Evolutionary conservation across 2,329 filamentous ascomycete species (phyloP).

Genomic region (Microdochium trichocladiopsis): DNA sequence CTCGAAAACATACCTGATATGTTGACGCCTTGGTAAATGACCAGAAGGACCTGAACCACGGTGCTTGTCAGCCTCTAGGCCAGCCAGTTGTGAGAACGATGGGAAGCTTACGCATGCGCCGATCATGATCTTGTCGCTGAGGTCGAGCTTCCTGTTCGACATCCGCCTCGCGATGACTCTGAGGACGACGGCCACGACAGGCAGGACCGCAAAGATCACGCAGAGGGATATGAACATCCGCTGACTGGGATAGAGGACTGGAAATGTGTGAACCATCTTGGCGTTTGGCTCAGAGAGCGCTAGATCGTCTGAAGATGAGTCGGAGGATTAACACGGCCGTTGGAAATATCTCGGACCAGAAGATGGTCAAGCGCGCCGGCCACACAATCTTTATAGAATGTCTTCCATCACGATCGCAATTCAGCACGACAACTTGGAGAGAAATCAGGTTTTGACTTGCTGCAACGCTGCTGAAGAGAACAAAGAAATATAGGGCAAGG

Average conservation of each 20-base stretch:
- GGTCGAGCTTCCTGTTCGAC: conserved; percentile 11
- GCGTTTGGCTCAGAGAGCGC: not conserved
- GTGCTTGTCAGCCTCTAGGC: not conserved
- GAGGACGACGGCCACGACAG: conserved; percentile 9
- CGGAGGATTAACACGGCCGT: not conserved
- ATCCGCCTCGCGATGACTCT: conserved; percentile 14
- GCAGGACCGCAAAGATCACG: conserved; percentile 11
- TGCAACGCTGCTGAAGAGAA: no score
- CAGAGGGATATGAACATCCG: conserved; percentile 9
- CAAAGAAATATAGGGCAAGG: no score
- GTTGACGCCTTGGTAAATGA: conserved; percentile 9
- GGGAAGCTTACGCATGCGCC: conserved; percentile 11
- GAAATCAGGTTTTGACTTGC: no score
- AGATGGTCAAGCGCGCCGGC: no score
- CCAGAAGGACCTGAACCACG: conserved; percentile 4
- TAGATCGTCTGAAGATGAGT: not conserved
- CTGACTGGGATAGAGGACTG: conserved; percentile 12
- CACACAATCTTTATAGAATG: no score
- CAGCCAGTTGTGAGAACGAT: not conserved
- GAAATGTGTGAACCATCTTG: conserved; percentile 25
- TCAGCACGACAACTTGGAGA: no score
- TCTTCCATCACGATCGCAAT: not conserved
- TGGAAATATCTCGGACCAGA: not conserved
- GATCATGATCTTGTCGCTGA: conserved; percentile 15
- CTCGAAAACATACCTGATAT: conserved; percentile 9